Conservation (phyloP, 768 basidiomycete species). For the Suillus paluster region DNA sequence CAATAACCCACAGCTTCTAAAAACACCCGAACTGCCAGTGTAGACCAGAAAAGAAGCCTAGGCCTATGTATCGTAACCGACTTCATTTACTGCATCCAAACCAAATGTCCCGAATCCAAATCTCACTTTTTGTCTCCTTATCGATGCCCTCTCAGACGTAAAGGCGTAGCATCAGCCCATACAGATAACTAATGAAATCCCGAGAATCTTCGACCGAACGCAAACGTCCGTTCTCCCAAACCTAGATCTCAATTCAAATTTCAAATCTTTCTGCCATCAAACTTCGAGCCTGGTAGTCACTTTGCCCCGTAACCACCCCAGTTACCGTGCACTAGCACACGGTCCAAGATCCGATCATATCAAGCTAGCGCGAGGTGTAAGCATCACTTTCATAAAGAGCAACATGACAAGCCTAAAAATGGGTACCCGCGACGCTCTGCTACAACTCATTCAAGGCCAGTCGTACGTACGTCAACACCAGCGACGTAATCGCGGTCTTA, state of each 20-base stretch:
- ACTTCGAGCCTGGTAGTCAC: background rate
- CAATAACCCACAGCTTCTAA: constrained; percentile 8
- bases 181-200: background rate
- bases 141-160: constrained; percentile 13
- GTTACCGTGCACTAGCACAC: background rate
- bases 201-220: background rate
- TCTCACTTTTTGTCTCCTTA: constrained; percentile 13
- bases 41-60: background rate
- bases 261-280: background rate
- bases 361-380: background rate
- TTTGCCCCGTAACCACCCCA: constrained; percentile 5
- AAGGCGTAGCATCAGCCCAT: background rate
- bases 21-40: background rate
- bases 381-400: background rate
- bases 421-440: constrained; percentile 5
- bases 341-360: background rate
- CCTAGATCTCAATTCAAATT: background rate
- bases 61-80: background rate
- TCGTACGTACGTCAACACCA: background rate
- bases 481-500: constrained; percentile 22
- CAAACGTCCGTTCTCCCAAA: background rate
- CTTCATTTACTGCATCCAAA: constrained; percentile 7
- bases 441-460: background rate
- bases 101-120: background rate
- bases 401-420: background rate